Evolutionary conservation across 345 rosid species (phyloP).

Genomic region (Populus ilicifolia): DNA sequence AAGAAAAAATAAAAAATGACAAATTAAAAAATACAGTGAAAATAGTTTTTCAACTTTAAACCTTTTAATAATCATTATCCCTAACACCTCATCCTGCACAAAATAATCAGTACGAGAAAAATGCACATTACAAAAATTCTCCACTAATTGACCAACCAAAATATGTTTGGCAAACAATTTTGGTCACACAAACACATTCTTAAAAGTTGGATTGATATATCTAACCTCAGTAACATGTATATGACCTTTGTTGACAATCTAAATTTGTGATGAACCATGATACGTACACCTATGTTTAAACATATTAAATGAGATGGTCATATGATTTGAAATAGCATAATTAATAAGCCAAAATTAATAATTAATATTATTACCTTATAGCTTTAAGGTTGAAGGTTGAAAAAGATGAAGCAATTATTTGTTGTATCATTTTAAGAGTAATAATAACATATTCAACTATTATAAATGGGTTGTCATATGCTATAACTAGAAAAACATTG

Average conservation of each 20-base stretch:
- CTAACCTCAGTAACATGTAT: background rate
- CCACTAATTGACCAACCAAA: too few relatives aligned
- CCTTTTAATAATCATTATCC: background rate
- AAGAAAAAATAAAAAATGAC: background rate
- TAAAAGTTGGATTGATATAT: too few relatives aligned
- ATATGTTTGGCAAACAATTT: background rate
- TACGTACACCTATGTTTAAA: too few relatives aligned
- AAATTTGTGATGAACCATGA: background rate
- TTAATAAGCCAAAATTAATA: background rate
- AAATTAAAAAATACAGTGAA: background rate
- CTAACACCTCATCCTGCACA: constrained; percentile 8
- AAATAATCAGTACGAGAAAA: too few relatives aligned
- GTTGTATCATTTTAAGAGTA: background rate
- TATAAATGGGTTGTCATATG: background rate
- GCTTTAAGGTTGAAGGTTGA: too few relatives aligned
- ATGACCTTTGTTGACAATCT: background rate
- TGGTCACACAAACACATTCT: too few relatives aligned
- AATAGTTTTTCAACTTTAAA: background rate
- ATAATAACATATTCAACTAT: background rate
- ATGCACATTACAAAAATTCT: too few relatives aligned
- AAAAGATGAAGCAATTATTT: background rate
- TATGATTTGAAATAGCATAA: background rate
- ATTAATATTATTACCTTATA: background rate
- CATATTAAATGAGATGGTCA: background rate
- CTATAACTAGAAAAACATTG: background rate